phyloP scores from a whole-genome alignment of 2,329 filamentous ascomycete genomes.

The Xylariaceae sp. region DNA sequence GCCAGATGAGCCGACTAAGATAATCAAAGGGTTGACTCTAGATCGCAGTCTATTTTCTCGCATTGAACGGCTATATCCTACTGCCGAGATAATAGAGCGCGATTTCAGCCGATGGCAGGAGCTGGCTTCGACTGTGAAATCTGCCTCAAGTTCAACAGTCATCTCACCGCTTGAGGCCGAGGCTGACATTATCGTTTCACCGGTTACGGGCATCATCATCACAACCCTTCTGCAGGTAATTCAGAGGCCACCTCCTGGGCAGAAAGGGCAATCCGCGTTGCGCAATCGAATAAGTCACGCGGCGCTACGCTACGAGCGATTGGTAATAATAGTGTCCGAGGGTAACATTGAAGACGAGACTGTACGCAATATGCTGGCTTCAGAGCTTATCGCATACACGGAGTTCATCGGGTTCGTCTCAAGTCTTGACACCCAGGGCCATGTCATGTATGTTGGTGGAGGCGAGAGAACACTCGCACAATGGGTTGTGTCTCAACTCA shows the following conservation, averaged over 20 bases:
- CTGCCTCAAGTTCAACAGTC: conserved; percentile 34
- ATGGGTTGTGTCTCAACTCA: conserved; percentile 55
- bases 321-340: conserved; percentile 68
- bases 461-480: conserved; percentile 47
- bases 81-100: conserved; percentile 56
- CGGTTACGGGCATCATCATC: conserved; percentile 65
- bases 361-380: conserved; percentile 35
- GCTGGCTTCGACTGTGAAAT: conserved; percentile 32
- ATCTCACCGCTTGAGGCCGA: conserved; percentile 48
- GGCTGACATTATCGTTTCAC: conserved; percentile 72
- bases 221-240: conserved; percentile 70
- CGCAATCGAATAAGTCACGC: conserved; percentile 54
- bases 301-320: conserved; percentile 60
- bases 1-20: conserved; percentile 15
- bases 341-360: conserved; percentile 42
- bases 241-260: conserved; percentile 68
- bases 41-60: conserved; percentile 47
- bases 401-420: conserved; percentile 51
- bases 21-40: conserved; percentile 53
- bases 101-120: conserved; percentile 49
- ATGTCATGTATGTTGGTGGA: conserved; percentile 49
- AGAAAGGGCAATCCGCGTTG: conserved; percentile 46
- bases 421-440: conserved; percentile 38
- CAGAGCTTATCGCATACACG: conserved; percentile 45
- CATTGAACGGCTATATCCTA: conserved; percentile 48